These are phyloP conservation scores for Candida orba DNA, from an alignment of 805 yeast genomes.

Conservation along the genomic window DNA sequence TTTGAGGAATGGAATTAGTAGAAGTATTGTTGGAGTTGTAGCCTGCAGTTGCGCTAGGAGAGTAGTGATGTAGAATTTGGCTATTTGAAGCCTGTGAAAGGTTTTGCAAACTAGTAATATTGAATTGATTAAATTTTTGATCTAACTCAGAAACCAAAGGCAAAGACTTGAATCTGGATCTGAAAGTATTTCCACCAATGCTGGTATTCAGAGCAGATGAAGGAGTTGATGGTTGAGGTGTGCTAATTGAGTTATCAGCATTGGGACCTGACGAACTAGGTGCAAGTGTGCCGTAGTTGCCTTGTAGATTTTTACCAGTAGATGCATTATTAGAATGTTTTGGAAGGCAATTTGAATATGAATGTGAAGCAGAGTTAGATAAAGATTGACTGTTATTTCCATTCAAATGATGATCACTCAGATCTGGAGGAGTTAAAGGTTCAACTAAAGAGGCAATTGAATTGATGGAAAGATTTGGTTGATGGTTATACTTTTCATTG, in stretches of 20 bases:
- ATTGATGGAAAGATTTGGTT: constrained; percentile 25
- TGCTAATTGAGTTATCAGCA: neutral
- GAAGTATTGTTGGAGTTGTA: neutral
- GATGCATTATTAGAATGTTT: neutral
- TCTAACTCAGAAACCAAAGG: constrained; percentile 31
- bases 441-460: constrained; percentile 39
- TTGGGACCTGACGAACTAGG: neutral
- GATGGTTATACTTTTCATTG: constrained; percentile 16
- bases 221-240: constrained; percentile 13
- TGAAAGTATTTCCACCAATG: constrained; percentile 21
- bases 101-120: constrained; percentile 18
- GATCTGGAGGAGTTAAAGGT: constrained; percentile 45
- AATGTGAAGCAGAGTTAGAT: constrained; percentile 1
- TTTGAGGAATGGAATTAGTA: constrained; percentile 19
- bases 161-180: constrained; percentile 25
- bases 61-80: constrained; percentile 1
- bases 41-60: constrained; percentile 2
- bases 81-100: constrained; percentile 8
- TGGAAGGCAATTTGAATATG: neutral
- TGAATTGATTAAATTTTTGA: constrained; percentile 22
- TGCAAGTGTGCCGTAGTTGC: neutral
- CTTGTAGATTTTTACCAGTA: neutral
- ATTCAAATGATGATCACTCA: constrained; percentile 18
- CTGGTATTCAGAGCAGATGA: constrained; percentile 15
- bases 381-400: constrained; percentile 8